Evolutionary conservation across 768 basidiomycete species (phyloP).

Genomic region (Glaciozyma antarctica): DNA sequence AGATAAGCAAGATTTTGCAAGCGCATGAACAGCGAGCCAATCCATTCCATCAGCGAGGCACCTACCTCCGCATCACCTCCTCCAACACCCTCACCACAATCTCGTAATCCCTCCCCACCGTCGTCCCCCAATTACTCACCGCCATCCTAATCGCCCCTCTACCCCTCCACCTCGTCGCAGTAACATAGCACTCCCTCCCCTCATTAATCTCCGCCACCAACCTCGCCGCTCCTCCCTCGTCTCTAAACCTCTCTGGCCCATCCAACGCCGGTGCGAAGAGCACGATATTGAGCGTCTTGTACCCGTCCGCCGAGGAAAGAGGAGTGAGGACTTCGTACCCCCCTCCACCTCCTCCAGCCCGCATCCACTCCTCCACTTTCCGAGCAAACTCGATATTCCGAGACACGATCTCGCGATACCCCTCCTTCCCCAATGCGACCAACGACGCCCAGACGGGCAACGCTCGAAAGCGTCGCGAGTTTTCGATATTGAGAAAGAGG

Average conservation of each 20-base stretch:
- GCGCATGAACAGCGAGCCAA: no score
- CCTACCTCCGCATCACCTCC: conserved; percentile 16
- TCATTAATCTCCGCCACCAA: conserved; percentile 40
- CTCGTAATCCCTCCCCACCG: conserved; percentile 33
- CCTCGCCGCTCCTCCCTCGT: not conserved
- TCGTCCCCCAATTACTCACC: conserved; percentile 41
- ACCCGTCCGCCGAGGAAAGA: conserved; percentile 12
- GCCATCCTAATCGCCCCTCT: conserved; percentile 42
- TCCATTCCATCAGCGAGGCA: no score
- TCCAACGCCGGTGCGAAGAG: conserved; percentile 21
- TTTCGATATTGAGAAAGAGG: conserved; percentile 43
- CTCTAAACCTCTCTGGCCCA: conserved; percentile 1
- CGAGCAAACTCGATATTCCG: conserved; percentile 42
- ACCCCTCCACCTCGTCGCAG: conserved; percentile 41
- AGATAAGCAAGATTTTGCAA: no score
- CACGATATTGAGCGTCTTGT: conserved; percentile 30
- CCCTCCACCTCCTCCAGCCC: not conserved
- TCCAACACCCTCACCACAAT: conserved; percentile 35
- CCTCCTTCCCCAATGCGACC: conserved; percentile 40
- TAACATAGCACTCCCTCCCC: conserved; percentile 40
- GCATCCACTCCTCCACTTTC: conserved; percentile 38
- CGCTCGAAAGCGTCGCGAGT: conserved; percentile 44
- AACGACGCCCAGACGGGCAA: conserved; percentile 43
- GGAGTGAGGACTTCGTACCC: conserved; percentile 37
- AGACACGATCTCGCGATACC: conserved; percentile 41